These are phyloP conservation scores for Cytospora leucostoma DNA, from an alignment of 2,329 filamentous ascomycete genomes.

Conservation along the genomic window DNA sequence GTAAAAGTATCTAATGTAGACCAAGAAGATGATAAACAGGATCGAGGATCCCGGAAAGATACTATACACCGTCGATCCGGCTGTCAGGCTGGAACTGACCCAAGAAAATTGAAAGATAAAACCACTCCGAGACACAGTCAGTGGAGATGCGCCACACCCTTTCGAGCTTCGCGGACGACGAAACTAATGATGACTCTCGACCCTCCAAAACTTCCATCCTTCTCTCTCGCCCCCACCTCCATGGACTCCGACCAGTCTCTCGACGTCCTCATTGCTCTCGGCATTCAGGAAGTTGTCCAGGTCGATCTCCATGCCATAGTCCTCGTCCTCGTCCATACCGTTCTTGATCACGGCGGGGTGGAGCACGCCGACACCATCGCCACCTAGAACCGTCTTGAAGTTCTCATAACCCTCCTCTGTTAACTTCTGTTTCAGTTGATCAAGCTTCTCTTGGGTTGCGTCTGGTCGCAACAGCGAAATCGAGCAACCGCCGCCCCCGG, in stretches of 20 bases:
- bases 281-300: constrained; percentile 81
- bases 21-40: background rate
- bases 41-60: background rate
- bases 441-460: constrained; percentile 56
- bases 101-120: background rate
- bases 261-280: constrained; percentile 80
- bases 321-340: constrained; percentile 72
- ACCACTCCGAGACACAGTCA: background rate
- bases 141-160: background rate
- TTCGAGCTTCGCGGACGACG: background rate
- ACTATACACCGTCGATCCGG: background rate
- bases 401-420: constrained; percentile 74
- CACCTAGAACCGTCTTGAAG: constrained; percentile 87
- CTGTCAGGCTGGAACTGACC: background rate
- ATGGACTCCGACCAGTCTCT: constrained; percentile 80
- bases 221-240: constrained; percentile 68
- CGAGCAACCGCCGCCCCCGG: constrained; percentile 92
- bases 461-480: constrained; percentile 84
- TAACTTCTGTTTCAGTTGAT: constrained; percentile 65
- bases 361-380: constrained; percentile 90
- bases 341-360: constrained; percentile 92
- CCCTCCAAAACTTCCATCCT: constrained; percentile 86
- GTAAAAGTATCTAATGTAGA: background rate
- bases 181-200: constrained; percentile 43
- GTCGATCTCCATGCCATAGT: constrained; percentile 90